phyloP scores from a whole-genome alignment of 768 basidiomycete species.

The Lactarius indigo region DNA sequence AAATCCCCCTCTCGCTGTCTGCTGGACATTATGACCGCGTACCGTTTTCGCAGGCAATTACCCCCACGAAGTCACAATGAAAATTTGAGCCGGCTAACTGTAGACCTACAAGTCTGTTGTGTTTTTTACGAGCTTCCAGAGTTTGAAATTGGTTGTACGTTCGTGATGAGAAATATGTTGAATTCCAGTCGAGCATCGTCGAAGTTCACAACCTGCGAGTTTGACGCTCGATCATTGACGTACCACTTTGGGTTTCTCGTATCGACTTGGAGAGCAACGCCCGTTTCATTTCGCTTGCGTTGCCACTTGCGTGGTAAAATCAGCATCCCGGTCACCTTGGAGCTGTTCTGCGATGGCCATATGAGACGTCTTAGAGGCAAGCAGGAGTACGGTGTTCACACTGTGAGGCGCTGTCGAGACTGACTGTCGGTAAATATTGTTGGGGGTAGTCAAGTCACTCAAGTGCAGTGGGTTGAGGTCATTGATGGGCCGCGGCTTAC shows the following conservation, averaged over 20 bases:
- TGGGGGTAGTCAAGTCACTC: too few species aligned
- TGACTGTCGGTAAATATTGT: too few species aligned
- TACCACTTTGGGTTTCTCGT: not conserved
- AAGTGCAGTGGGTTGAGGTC: too few species aligned
- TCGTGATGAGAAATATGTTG: not conserved
- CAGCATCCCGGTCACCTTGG: too few species aligned
- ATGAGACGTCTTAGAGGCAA: too few species aligned
- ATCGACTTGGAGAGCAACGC: too few species aligned
- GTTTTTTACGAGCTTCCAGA: not conserved
- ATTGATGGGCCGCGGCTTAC: too few species aligned
- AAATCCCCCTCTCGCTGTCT: not conserved
- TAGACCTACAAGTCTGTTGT: not conserved
- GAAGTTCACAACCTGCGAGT: not conserved
- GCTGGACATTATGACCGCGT: constrained; percentile 3
- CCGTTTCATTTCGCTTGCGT: too few species aligned
- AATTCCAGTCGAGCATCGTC: not conserved
- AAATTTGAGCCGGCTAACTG: not conserved
- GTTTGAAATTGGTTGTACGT: not conserved
- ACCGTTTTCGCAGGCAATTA: constrained; percentile 3
- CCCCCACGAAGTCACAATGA: not conserved
- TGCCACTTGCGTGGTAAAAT: too few species aligned
- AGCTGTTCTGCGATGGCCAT: too few species aligned
- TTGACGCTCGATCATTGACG: not conserved
- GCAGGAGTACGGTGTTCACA: too few species aligned
- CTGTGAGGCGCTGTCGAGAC: too few species aligned